These are phyloP conservation scores for Solanum hybrid DNA, from an alignment of 305 asterid species.

Conservation along the genomic window DNA sequence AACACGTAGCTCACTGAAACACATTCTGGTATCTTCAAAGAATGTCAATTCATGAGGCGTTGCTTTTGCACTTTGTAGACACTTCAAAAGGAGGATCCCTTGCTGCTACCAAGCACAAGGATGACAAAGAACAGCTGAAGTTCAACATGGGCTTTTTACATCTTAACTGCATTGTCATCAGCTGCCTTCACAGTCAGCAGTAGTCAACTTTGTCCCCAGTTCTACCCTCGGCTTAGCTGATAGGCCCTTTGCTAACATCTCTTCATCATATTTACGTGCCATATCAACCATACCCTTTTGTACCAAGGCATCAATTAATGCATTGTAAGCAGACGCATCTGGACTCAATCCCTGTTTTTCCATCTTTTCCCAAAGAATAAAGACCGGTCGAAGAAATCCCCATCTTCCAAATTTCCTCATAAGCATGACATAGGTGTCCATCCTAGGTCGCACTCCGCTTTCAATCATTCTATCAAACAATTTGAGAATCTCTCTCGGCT, in stretches of 20 bases:
- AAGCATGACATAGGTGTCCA: constrained; percentile 88
- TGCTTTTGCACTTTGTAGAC: neutral
- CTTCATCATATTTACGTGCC: constrained; percentile 75
- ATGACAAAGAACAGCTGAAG: neutral
- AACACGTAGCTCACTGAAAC: neutral
- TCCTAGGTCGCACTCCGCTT: constrained; percentile 53
- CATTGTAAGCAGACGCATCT: constrained; percentile 75
- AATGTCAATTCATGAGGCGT: neutral
- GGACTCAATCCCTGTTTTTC: constrained; percentile 69
- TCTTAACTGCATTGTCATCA: neutral
- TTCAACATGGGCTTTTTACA: neutral
- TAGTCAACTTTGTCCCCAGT: constrained; percentile 26
- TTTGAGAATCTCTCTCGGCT: constrained; percentile 63
- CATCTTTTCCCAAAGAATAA: constrained; percentile 66
- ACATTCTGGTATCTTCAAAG: neutral
- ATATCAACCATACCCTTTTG: constrained; percentile 74
- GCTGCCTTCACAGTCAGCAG: neutral
- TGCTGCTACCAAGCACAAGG: neutral
- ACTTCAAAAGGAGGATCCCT: neutral
- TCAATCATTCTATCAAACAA: constrained; percentile 69
- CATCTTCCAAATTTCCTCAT: constrained; percentile 95
- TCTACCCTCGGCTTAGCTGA: constrained; percentile 75
- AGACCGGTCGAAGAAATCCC: constrained; percentile 87
- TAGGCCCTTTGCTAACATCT: constrained; percentile 74
- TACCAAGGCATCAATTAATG: constrained; percentile 69